phyloP scores from a whole-genome alignment of 78 protist genomes.

The Chrysochromulina parva region DNA sequence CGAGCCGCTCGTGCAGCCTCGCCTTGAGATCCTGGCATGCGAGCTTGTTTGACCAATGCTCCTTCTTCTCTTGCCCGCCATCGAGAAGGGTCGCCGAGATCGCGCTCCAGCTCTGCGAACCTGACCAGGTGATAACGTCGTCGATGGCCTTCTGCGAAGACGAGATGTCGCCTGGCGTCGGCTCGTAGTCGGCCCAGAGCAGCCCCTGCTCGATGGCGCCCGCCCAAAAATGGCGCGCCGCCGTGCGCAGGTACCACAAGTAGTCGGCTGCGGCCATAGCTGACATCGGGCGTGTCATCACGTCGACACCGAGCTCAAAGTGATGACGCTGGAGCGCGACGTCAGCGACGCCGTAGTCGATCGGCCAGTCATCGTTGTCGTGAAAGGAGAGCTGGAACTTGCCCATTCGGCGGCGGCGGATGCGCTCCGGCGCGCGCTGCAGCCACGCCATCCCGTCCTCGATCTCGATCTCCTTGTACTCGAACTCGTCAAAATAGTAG shows the following conservation, averaged over 20 bases:
- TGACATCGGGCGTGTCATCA: neutral
- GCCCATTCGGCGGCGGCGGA: neutral
- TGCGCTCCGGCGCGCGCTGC: neutral
- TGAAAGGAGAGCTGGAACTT: neutral
- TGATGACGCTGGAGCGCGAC: neutral
- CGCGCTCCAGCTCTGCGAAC: neutral
- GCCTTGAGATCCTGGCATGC: neutral
- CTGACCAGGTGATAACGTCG: neutral
- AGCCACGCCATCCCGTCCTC: slow-evolving; percentile 4
- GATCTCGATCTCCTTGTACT: neutral
- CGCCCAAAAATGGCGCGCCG: neutral
- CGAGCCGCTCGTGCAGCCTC: neutral
- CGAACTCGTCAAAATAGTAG: neutral
- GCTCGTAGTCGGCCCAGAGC: neutral
- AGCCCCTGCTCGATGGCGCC: neutral
- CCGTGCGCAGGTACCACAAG: neutral
- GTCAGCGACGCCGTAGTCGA: neutral
- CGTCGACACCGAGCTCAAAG: neutral
- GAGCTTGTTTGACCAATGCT: neutral
- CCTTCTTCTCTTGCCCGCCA: neutral
- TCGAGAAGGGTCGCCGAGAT: neutral
- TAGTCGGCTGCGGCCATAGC: neutral
- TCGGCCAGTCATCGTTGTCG: neutral
- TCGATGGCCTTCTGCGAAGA: neutral
- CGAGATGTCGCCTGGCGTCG: neutral